These are phyloP conservation scores for Nadsonia starkeyi-henricii DNA, from an alignment of 1,139 yeast species.

Conservation along the genomic window DNA sequence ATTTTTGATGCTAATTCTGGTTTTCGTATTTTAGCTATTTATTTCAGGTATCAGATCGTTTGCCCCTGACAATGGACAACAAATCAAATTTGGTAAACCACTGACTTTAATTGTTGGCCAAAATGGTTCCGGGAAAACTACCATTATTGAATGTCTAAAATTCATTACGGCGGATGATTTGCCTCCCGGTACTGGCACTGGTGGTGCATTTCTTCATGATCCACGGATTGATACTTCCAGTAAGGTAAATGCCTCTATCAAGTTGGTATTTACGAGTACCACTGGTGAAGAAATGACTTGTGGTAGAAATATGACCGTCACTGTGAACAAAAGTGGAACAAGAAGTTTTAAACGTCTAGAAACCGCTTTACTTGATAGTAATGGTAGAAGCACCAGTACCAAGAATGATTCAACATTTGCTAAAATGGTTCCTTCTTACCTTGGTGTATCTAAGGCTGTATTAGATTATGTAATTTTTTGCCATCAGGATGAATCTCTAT, in stretches of 20 bases:
- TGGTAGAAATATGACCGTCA: constrained; percentile 69
- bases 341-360: constrained; percentile 81
- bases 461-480: constrained; percentile 90
- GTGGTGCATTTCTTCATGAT: constrained; percentile 93
- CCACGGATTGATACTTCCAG: constrained; percentile 61
- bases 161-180: constrained; percentile 92
- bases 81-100: constrained; percentile 83
- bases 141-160: constrained; percentile 85
- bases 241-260: constrained; percentile 79
- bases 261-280: constrained; percentile 66
- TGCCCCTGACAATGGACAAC: constrained; percentile 67
- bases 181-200: constrained; percentile 81
- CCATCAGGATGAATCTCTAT: constrained; percentile 91
- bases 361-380: constrained; percentile 64
- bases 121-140: constrained; percentile 97
- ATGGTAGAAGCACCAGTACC: constrained; percentile 54
- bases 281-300: constrained; percentile 70
- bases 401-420: background rate
- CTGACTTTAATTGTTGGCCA: constrained; percentile 89
- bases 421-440: constrained; percentile 45
- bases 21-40: constrained; percentile 36
- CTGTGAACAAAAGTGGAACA: constrained; percentile 39
- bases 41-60: constrained; percentile 87
- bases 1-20: no score
- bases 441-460: constrained; percentile 82